Evolutionary conservation across 441 rosid genomes (phyloP).

Genomic region (Kokia cookei): DNA sequence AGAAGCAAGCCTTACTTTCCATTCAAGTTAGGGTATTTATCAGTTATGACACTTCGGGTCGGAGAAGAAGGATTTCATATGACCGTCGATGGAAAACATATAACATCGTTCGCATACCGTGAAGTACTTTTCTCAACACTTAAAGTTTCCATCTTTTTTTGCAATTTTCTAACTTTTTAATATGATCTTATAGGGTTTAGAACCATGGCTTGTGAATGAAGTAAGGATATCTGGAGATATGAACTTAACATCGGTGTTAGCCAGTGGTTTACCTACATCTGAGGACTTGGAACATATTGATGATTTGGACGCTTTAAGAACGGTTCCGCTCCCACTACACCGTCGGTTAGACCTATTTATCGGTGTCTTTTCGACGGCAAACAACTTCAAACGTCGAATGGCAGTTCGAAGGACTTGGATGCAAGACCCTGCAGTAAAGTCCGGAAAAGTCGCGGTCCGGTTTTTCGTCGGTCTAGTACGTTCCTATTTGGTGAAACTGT

Average conservation of each 20-base stretch:
- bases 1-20: constrained; percentile 55
- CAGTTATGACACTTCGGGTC: constrained; percentile 63
- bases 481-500: background rate
- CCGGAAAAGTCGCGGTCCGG: constrained; percentile 73
- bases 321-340: constrained; percentile 43
- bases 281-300: constrained; percentile 53
- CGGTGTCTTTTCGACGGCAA: constrained; percentile 93
- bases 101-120: constrained; percentile 67
- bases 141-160: background rate
- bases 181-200: constrained; percentile 39
- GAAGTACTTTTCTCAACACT: constrained; percentile 35
- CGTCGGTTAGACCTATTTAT: constrained; percentile 65
- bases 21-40: constrained; percentile 48
- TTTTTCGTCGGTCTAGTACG: constrained; percentile 97
- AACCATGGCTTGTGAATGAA: constrained; percentile 73
- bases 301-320: constrained; percentile 64
- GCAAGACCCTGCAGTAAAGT: constrained; percentile 72
- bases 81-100: constrained; percentile 72
- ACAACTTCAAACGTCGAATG: constrained; percentile 92
- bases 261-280: constrained; percentile 68
- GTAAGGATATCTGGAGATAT: constrained; percentile 54
- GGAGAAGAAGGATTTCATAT: constrained; percentile 72
- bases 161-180: background rate
- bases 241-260: constrained; percentile 46
- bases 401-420: constrained; percentile 97